phyloP scores from a whole-genome alignment of 2,329 filamentous ascomycete species.

The Sclerotinia sclerotiorum region DNA sequence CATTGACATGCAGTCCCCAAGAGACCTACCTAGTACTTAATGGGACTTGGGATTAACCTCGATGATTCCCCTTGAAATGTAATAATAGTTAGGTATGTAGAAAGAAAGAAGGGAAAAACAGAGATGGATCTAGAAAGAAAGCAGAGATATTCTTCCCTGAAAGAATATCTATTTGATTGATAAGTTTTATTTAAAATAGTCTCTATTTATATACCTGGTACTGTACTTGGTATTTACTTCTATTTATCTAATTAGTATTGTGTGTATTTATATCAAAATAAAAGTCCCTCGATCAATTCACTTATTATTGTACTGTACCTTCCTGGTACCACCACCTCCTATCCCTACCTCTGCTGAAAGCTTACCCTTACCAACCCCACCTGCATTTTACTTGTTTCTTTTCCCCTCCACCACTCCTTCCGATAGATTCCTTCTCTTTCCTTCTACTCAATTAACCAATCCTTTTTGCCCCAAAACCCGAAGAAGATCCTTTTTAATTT shows the following conservation, averaged over 20 bases:
- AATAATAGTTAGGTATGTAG: background rate
- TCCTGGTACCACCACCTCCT: background rate
- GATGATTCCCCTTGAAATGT: background rate
- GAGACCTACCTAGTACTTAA: background rate
- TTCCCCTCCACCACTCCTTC: background rate
- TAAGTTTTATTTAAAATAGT: background rate
- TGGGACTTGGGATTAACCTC: background rate
- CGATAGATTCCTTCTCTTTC: conserved; percentile 18
- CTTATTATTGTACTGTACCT: background rate
- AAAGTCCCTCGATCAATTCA: background rate
- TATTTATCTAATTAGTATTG: background rate
- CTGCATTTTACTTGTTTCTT: conserved; percentile 1
- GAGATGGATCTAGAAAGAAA: background rate
- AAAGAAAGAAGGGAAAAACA: background rate
- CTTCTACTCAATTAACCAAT: conserved; percentile 7
- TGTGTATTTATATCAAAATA: too few species aligned
- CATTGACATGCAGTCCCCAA: background rate
- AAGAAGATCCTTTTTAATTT: background rate
- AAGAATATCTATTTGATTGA: background rate
- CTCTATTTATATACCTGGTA: background rate
- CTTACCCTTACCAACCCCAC: conserved; percentile 4
- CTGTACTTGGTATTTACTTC: background rate
- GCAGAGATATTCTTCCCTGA: background rate
- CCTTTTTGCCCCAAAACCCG: background rate
- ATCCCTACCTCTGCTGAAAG: background rate